Evolutionary conservation across 2,329 filamentous ascomycete species (phyloP).

Genomic region (Amphichorda felina): DNA sequence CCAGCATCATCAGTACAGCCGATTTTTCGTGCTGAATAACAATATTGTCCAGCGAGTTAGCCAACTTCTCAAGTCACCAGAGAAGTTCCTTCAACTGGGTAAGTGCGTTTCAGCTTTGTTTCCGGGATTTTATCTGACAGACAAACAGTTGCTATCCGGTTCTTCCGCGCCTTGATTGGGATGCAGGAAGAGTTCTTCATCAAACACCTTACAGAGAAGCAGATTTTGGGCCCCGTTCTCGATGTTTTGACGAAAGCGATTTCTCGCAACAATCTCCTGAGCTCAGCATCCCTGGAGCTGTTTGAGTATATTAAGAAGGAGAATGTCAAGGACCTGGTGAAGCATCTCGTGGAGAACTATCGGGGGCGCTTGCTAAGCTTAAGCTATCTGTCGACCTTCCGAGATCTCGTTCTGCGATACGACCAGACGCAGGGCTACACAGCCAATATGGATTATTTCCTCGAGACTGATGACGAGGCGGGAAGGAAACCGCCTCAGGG

Average conservation of each 20-base stretch:
- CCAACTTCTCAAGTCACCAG: slow-evolving; percentile 68
- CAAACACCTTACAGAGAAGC: slow-evolving; percentile 69
- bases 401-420: slow-evolving; percentile 61
- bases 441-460: slow-evolving; percentile 56
- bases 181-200: slow-evolving; percentile 89
- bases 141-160: slow-evolving; percentile 68
- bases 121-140: neutral
- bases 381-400: slow-evolving; percentile 78
- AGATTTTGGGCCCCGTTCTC: slow-evolving; percentile 73
- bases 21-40: slow-evolving; percentile 76
- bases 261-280: slow-evolving; percentile 84
- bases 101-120: slow-evolving; percentile 16
- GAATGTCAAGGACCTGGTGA: slow-evolving; percentile 67
- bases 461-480: slow-evolving; percentile 55
- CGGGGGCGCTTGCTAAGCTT: slow-evolving; percentile 65
- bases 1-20: slow-evolving; percentile 76
- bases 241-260: slow-evolving; percentile 76
- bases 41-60: slow-evolving; percentile 67
- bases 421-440: slow-evolving; percentile 66
- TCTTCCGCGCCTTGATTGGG: slow-evolving; percentile 77
- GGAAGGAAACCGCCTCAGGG: slow-evolving; percentile 28
- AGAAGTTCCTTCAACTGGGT: slow-evolving; percentile 91
- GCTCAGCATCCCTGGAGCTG: slow-evolving; percentile 86
- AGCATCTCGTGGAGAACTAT: slow-evolving; percentile 75
- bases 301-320: slow-evolving; percentile 86